Base-by-base conservation (phyloP, 1,284 basidiomycete genomes). In the Chondrostereum purpureum region DNA sequence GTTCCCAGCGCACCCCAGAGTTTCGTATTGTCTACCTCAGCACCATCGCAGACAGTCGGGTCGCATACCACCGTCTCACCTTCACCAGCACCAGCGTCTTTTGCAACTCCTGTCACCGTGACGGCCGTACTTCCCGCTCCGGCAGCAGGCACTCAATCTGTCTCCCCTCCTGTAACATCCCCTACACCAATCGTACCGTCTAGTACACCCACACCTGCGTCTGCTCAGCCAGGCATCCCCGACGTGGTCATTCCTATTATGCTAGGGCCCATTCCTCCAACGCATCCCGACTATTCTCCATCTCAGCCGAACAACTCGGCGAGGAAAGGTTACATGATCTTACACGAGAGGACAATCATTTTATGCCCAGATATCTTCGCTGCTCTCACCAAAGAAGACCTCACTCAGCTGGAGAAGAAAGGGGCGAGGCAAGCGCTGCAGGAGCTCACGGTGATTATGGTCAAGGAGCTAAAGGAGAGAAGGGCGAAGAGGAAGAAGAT, bases 321-420 rank as follows among this genome's bases (percentile, higher is more conserved):
- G 6, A 72, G 72, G 48, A 65, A 71, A 53, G 72, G 72, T 1
- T 74, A 73, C 18, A 92, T 95, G 67, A 80, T 91, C 20, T 69
- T 94, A 19, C 89, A 94, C 54, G 84, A 91, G 54, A 84, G 88
- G 48, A 85, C 79, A 42, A 78, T 95, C 20, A 80, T 91, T 52
- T 76, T 95, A 27, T 88, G 88, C 56, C 92, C 92, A 2, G 73
- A 76, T 19, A 86, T 95, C 34, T 95, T 95, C 60, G 78, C 83
- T 4, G 83, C 83, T 50, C 75, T 95, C 8, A 80, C 83, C 1
- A 68, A 74, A 23, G 82, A 83, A 47, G 84, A 88, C 61, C 65
- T 95, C 40, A 74, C 73, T 45, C 82, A 88, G 45, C 70, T 94
- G 36, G 88, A 92, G 61, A 75, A 77, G 34, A 75, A 92, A 56